These are phyloP conservation scores for Tylopilus plumbeoviolaceoides DNA, from an alignment of 768 basidiomycete genomes.

Conservation along the genomic window DNA sequence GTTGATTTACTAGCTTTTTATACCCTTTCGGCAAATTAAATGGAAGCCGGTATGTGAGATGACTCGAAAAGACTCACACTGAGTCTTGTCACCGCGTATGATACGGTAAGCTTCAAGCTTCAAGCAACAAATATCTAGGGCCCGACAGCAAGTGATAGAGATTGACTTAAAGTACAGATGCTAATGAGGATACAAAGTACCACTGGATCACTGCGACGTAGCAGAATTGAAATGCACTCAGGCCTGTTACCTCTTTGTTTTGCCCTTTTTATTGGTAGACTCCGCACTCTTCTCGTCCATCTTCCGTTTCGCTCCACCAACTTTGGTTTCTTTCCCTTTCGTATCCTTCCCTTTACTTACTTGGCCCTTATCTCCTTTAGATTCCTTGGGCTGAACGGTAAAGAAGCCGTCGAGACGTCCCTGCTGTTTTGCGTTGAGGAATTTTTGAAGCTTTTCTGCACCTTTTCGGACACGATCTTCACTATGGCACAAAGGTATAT, in stretches of 20 bases:
- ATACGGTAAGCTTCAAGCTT: no score
- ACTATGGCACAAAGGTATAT: constrained; percentile 37
- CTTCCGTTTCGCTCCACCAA: constrained; percentile 20
- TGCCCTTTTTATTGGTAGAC: constrained; percentile 37
- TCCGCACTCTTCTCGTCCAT: constrained; percentile 33
- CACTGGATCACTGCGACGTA: not conserved
- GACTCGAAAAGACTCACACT: no score
- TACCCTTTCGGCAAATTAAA: not conserved
- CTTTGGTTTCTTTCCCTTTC: constrained; percentile 15
- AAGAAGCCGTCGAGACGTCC: constrained; percentile 97
- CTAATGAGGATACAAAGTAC: constrained; percentile 5
- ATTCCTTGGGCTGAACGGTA: constrained; percentile 58
- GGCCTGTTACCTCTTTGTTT: constrained; percentile 34
- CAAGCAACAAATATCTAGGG: no score
- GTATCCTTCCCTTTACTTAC: constrained; percentile 44
- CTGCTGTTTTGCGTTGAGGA: constrained; percentile 87
- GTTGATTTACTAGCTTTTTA: not conserved
- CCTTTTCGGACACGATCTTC: constrained; percentile 96
- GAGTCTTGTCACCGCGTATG: no score
- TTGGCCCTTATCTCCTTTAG: constrained; percentile 46
- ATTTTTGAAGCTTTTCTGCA: constrained; percentile 88
- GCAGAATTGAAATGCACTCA: not conserved
- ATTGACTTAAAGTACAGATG: constrained; percentile 13
- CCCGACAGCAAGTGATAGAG: no score
- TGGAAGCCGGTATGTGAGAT: no score